phyloP scores from a whole-genome alignment of 345 rosid species.

The Eucalyptus cloeziana region DNA sequence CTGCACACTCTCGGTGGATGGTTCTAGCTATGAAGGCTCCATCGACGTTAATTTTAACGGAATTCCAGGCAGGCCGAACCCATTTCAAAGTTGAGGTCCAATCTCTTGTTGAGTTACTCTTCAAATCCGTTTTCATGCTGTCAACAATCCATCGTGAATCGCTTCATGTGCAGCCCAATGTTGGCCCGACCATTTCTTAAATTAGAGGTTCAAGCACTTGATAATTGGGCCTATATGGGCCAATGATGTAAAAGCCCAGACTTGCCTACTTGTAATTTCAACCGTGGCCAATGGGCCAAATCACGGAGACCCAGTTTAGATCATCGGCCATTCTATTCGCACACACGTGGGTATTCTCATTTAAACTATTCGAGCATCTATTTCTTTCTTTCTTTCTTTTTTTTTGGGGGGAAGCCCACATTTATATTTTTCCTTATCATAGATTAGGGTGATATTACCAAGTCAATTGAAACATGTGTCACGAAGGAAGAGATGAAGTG shows the following conservation, averaged over 20 bases:
- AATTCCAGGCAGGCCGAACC: accelerated
- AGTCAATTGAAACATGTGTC: background rate
- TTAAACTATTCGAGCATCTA: background rate
- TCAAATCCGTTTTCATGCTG: background rate
- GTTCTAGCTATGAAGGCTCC: background rate
- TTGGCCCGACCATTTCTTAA: background rate
- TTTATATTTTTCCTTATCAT: background rate
- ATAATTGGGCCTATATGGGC: background rate
- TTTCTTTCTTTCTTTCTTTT: background rate
- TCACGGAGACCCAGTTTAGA: background rate
- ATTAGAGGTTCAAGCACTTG: background rate
- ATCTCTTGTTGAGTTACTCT: background rate
- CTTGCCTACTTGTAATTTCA: accelerated
- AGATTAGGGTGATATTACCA: background rate
- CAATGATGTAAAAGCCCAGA: background rate
- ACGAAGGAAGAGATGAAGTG: background rate
- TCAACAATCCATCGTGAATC: background rate
- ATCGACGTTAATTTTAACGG: background rate
- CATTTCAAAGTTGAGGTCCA: background rate
- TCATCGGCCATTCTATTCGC: background rate
- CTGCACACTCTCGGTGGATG: background rate
- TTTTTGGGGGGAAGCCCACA: background rate
- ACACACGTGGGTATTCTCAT: background rate
- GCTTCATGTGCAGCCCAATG: background rate
- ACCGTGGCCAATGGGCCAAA: background rate